phyloP scores from a whole-genome alignment of 73 alveolate genomes.

The Paramecium caudatum region DNA sequence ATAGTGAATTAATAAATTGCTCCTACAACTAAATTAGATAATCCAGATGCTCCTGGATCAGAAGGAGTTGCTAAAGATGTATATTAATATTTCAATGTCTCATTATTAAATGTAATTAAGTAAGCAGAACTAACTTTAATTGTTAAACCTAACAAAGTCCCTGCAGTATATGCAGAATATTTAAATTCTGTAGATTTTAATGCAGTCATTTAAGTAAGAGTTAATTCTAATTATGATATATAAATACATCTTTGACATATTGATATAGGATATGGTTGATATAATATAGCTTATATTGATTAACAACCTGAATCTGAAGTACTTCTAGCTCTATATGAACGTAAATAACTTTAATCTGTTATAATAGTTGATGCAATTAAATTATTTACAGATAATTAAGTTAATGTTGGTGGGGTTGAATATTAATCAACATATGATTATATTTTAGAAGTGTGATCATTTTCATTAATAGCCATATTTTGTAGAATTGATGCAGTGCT shows the following conservation, averaged over 20 bases:
- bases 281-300: not conserved
- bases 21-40: constrained; percentile 1
- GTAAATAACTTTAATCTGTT: not conserved
- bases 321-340: not conserved
- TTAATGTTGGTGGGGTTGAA: not conserved
- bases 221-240: not conserved
- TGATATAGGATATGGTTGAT: not conserved
- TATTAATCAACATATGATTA: not conserved
- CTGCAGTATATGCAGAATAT: not conserved
- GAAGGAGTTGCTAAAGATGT: not conserved
- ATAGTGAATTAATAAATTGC: not conserved
- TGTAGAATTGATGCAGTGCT: not conserved
- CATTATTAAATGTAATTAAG: not conserved
- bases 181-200: not conserved
- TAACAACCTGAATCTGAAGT: not conserved
- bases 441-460: constrained; percentile 17
- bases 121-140: not conserved
- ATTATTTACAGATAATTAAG: not conserved
- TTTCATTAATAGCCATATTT: not conserved
- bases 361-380: not conserved
- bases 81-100: not conserved
- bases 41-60: not conserved
- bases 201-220: not conserved
- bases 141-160: not conserved
- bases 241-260: constrained; percentile 13